Evolutionary conservation across 2,329 filamentous ascomycete species (phyloP).

Genomic region (Aureobasidium sp.): DNA sequence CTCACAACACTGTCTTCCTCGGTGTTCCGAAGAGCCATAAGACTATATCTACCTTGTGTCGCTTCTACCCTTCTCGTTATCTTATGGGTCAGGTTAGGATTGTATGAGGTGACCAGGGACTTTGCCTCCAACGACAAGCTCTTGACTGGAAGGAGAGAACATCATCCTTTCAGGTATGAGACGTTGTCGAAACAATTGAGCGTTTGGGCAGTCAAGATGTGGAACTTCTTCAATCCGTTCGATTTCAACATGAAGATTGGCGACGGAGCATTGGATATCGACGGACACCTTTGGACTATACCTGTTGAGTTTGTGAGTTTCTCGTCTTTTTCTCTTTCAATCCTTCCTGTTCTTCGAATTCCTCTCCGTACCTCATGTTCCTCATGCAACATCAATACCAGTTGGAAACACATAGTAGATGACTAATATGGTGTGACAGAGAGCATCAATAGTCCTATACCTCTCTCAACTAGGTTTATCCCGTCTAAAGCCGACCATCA

Average conservation of each 20-base stretch:
- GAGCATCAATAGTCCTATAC: conserved; percentile 50
- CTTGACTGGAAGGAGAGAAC: conserved; percentile 13
- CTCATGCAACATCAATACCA: not conserved
- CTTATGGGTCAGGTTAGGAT: not conserved
- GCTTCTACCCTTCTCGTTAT: conserved; percentile 19
- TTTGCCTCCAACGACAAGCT: conserved; percentile 16
- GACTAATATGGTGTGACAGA: not conserved
- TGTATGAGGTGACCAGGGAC: conserved; percentile 17
- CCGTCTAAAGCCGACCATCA: conserved; percentile 17
- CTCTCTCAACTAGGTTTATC: conserved; percentile 41
- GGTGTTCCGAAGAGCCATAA: conserved; percentile 19
- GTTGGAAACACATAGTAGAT: conserved; percentile 33
- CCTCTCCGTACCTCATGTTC: not conserved
- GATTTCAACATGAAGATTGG: not conserved
- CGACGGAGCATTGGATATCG: not conserved
- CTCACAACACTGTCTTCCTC: conserved; percentile 18
- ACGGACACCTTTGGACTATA: conserved; percentile 57
- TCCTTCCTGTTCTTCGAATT: not conserved
- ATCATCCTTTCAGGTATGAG: conserved; percentile 6
- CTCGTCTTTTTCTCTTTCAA: not conserved
- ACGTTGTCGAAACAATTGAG: conserved; percentile 18
- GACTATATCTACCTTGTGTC: conserved; percentile 20
- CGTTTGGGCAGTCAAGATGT: conserved; percentile 33
- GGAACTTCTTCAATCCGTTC: conserved; percentile 15
- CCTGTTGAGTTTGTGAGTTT: conserved; percentile 1